Evolutionary conservation across 306 rosid species (phyloP), one percentile per base, ranked within the genome.

Genomic region (Pyrus bretschneideri): DNA sequence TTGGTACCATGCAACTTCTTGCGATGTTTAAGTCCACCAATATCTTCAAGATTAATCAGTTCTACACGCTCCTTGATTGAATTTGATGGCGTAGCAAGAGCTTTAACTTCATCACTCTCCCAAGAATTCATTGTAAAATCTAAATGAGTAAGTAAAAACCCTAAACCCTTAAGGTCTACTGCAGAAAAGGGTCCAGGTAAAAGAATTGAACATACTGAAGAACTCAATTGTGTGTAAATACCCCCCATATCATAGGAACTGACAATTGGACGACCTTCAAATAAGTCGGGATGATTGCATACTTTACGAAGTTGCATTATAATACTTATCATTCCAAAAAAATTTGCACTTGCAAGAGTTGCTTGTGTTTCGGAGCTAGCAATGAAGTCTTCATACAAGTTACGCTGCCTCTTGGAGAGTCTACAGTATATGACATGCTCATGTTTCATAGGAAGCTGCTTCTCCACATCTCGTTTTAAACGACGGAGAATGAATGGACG

Each of bases 221-320:
- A 90, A 79, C 96, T 90, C 85, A 95, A 76, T 80, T 89, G 99
- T 81, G 75, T 51, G 74, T 87, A 87, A 70, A 95, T 83, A 74
- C 93, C 97, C 70, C 80, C 65, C 92, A 95, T 95, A 81, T 95
- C 97, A 85, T 86, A 90, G 75, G 99, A 95, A 82, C 99, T 95
- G 75, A 95, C 86, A 80, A 92, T 95, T 67, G 99, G 99, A 82
- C 99, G 97, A 57, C 99, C 99, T 86, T 95, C 99, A 85, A 95
- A 95, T 61, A 95, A 89, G 82, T 95, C 99, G 45, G 99, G 99
- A 81, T 95, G 99, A 80, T 95, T 95, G 88, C 99, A 95, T 68
- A 95, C 99, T 85, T 95, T 95, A 17, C 97, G 95, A 83, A 95
- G 99, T 81, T 95, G 99, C 99, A 95, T 95, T 80, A 95, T 95